These are phyloP conservation scores for Volutella citrinella DNA, from an alignment of 2,329 filamentous ascomycete genomes.

Conservation along the genomic window DNA sequence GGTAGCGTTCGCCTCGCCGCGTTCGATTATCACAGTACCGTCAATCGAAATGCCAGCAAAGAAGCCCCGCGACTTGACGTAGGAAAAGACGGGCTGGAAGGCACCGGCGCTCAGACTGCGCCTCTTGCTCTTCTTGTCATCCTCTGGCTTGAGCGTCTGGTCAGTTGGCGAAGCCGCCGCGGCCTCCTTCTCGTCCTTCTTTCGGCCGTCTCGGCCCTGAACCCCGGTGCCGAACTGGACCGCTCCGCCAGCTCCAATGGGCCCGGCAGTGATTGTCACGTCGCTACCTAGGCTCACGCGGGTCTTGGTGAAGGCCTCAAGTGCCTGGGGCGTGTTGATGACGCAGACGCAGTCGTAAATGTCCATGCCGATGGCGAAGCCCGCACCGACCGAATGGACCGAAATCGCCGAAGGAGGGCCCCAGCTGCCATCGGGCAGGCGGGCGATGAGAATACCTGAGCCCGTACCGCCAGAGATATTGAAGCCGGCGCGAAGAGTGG, in stretches of 20 bases:
- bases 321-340: conserved; percentile 73
- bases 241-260: conserved; percentile 67
- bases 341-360: conserved; percentile 89
- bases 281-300: conserved; percentile 77
- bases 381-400: conserved; percentile 74
- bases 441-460: conserved; percentile 62
- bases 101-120: conserved; percentile 28
- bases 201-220: conserved; percentile 23
- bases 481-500: conserved; percentile 64
- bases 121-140: conserved; percentile 25
- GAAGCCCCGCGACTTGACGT: conserved; percentile 85
- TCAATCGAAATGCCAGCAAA: conserved; percentile 86
- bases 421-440: conserved; percentile 66
- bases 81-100: conserved; percentile 52
- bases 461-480: conserved; percentile 65
- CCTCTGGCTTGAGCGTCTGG: conserved; percentile 25
- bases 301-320: conserved; percentile 73
- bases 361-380: conserved; percentile 78
- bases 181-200: conserved; percentile 24
- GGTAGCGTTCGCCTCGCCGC: conserved; percentile 81
- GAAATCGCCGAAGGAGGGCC: conserved; percentile 80
- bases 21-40: conserved; percentile 81
- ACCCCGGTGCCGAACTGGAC: conserved; percentile 54
- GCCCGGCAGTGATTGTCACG: conserved; percentile 69
- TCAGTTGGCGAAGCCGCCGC: conserved; percentile 9